Evolutionary conservation across 441 rosid genomes (phyloP).

Genomic region (Arabidopsis lyrata): DNA sequence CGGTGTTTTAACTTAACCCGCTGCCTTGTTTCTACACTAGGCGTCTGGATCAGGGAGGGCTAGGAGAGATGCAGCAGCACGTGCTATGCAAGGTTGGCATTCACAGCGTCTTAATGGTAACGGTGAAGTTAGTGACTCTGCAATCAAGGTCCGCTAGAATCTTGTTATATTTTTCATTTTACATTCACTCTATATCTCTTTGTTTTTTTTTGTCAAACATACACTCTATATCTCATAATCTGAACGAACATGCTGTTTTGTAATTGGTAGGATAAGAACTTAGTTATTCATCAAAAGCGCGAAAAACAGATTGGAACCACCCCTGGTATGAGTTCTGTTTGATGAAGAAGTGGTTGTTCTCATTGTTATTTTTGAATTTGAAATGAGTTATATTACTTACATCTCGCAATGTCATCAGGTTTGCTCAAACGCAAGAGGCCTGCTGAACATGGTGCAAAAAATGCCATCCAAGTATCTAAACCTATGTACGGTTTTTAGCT

Average conservation of each 20-base stretch:
- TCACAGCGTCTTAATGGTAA: slow-evolving; percentile 65
- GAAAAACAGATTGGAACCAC: slow-evolving; percentile 61
- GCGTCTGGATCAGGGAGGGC: slow-evolving; percentile 72
- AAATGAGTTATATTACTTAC: slow-evolving; percentile 21
- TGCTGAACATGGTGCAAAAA: slow-evolving; percentile 55
- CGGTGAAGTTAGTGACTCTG: slow-evolving; percentile 66
- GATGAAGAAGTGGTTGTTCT: slow-evolving; percentile 20
- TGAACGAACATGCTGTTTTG: slow-evolving; percentile 22
- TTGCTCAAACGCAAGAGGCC: slow-evolving; percentile 67
- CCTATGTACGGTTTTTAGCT: slow-evolving; percentile 53
- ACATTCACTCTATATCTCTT: slow-evolving; percentile 8
- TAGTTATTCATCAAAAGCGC: slow-evolving; percentile 56
- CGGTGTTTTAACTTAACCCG: slow-evolving; percentile 28
- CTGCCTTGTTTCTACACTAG: slow-evolving; percentile 47
- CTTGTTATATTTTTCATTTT: slow-evolving; percentile 31
- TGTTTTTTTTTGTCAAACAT: neutral
- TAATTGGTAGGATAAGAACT: slow-evolving; percentile 61
- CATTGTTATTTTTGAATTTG: slow-evolving; percentile 29
- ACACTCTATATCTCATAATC: slow-evolving; percentile 1
- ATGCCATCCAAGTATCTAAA: slow-evolving; percentile 52
- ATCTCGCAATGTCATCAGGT: slow-evolving; percentile 49
- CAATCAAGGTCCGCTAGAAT: slow-evolving; percentile 55
- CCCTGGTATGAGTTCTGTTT: slow-evolving; percentile 54
- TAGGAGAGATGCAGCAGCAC: slow-evolving; percentile 75
- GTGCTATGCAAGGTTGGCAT: slow-evolving; percentile 87